phyloP scores from a whole-genome alignment of 768 basidiomycete genomes.

The Suillus placidus region DNA sequence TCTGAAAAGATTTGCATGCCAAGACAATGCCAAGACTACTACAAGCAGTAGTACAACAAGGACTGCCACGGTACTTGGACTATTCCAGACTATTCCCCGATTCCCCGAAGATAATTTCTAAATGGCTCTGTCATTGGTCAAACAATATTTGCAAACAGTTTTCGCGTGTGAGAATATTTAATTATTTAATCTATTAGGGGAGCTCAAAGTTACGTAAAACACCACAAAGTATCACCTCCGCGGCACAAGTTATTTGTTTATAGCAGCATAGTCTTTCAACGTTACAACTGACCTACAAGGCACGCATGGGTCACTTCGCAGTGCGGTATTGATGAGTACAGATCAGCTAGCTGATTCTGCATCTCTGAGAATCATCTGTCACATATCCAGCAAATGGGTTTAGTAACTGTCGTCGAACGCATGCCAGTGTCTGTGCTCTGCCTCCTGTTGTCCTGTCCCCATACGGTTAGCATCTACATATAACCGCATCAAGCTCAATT shows the following conservation, averaged over 20 bases:
- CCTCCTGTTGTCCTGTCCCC: background rate
- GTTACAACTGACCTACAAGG: background rate
- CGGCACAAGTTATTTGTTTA: background rate
- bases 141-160: too few species aligned
- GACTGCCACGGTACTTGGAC: background rate
- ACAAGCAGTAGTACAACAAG: too few species aligned
- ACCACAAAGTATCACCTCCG: background rate
- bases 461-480: background rate
- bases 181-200: too few species aligned
- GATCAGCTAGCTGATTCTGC: background rate
- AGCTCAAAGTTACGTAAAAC: too few species aligned
- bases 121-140: background rate
- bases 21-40: background rate
- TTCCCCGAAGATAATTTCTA: background rate
- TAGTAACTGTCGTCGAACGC: background rate
- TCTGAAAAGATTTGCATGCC: background rate
- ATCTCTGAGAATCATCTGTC: background rate
- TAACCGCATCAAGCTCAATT: background rate
- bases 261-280: background rate
- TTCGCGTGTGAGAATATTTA: background rate
- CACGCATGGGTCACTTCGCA: background rate
- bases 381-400: background rate
- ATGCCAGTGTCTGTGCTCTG: background rate
- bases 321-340: background rate
- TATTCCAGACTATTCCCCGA: too few species aligned